Base-by-base conservation (phyloP, 2,329 filamentous ascomycete genomes). In the Curvularia sp. region DNA sequence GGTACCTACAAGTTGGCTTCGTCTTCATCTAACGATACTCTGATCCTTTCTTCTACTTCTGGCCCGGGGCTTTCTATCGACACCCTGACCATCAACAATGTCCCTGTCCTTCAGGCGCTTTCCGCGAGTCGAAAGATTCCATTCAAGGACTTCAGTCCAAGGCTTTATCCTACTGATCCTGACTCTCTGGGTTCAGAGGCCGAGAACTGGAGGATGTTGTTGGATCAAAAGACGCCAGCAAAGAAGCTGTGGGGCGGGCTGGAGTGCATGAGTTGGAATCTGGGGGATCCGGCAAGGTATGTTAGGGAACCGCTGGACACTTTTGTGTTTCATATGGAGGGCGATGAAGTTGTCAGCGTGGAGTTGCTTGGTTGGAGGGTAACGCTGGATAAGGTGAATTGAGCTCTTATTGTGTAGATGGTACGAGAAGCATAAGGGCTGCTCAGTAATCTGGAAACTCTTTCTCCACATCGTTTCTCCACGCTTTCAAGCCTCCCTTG, bases 401-500 rank as follows among this genome's bases (percentile, higher is more conserved):
- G 15, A 54, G 20, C 15, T 41, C 9, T 4, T 18, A 39, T 51
- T 44, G 24, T 10, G 26, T 42, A 30, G 20, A 44, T 38, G 20
- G 8, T 22, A 13, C 33, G 20, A 20, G 9, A 39, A 28, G 24
- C 15, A 35, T 12, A 15, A 20, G 5, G 5, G 3, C 24, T 26
- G 18, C 30, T 65, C 54, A 87, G 67, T 87, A 87, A 30, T 86
- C 83, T 1, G 85, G 85, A 74, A 85, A 86, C 1, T 76, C 77
- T 1, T 60, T 63, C 67, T 94, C 90, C 1, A 94, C 85, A 28
- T 86, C 81, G 4, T 83, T 78, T 72, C 87, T 89, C 91, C 91
- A 95, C 5, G 90, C 88, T 63, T 78, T 82, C 69, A 94, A 83
- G 0, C 91, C 91, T 0, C 90, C 91, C 52, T 80, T 80, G 26